phyloP scores from a whole-genome alignment of 768 basidiomycete species.

The Leccinum ochraceum region DNA sequence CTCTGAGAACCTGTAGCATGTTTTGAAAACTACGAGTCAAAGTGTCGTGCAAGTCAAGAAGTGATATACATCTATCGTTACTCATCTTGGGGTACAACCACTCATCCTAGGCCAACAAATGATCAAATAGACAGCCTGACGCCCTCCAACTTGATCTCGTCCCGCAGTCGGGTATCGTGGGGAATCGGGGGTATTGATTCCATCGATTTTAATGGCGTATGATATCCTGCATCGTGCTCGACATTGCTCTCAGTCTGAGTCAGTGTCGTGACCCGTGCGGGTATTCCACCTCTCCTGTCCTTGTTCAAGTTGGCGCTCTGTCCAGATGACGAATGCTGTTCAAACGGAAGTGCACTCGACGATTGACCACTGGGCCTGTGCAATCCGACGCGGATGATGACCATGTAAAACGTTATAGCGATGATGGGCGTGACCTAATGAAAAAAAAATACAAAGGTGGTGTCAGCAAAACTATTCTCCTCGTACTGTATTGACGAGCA shows the following conservation, averaged over 20 bases:
- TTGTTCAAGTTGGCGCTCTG: neutral
- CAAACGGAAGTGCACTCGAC: neutral
- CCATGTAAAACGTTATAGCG: slow-evolving; percentile 45
- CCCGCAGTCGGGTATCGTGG: neutral
- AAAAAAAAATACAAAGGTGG: neutral
- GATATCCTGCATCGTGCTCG: neutral
- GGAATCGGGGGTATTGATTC: neutral
- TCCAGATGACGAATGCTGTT: neutral
- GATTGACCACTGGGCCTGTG: neutral
- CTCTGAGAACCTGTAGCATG: neutral
- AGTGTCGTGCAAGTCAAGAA: neutral
- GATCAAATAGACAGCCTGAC: neutral
- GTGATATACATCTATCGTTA: neutral
- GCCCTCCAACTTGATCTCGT: slow-evolving; percentile 2
- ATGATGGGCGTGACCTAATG: slow-evolving; percentile 39
- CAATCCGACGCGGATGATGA: slow-evolving; percentile 40
- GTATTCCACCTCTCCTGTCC: slow-evolving; percentile 5
- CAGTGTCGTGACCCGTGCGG: slow-evolving; percentile 3
- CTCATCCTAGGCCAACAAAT: neutral
- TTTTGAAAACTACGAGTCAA: neutral
- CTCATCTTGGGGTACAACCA: neutral
- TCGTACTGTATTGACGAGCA: neutral
- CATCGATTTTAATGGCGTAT: neutral
- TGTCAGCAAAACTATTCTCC: neutral
- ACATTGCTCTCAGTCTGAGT: slow-evolving; percentile 1